Base-by-base conservation (phyloP, 2,329 filamentous ascomycete genomes). In the Penicillium sp. region DNA sequence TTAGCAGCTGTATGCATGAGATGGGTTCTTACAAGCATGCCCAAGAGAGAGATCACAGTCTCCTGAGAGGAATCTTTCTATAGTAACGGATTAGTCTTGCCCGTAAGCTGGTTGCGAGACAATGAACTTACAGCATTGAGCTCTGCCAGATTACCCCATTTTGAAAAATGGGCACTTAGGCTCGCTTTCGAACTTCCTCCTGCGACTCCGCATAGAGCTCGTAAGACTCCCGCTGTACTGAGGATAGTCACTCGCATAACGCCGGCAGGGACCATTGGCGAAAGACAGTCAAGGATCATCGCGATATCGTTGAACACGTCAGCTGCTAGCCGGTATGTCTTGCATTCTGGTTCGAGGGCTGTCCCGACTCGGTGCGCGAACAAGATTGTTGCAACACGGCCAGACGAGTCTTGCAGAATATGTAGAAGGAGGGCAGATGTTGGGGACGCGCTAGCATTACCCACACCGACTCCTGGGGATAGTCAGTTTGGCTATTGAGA, bases 21-120 rank as follows among this genome's bases (percentile, higher is more conserved):
- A 19, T 39, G 48, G 13, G n/a, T 27, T 3, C 79, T 70, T 73
- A 84, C 82, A 51, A 96, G 81, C 84, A 98, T 92, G 2, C 95
- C 95, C 33, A 96, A 60, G 26, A 98, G 80, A 2, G 91, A 93
- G 55, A 99, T 90, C 21, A 96, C 86, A 0, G 93, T 98, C 76
- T 98, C 95, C 77, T 98, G 95, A 63, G 90, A 96, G 13, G 92
- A 92, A 72, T 98, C 93, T 83, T 96, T 88, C 79, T 84, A 66
- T 47, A 31, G 16, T 27, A 64, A 24, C n/a, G 3, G 3, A n/a
- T 27, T 19, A 39, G 13, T 39, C 1, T 22, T 45, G 7, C 22
- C 9, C 19, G 16, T 8, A 19, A 19, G 3, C 7, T 39, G n/a
- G 35, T 33, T 16, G 13, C 14, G 1, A 24, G n/a, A 53, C n/a